Evolutionary conservation across 352 stramenopile species (phyloP), one percentile per base, ranked within the genome.

Genomic region (Globisporangium okanoganense): DNA sequence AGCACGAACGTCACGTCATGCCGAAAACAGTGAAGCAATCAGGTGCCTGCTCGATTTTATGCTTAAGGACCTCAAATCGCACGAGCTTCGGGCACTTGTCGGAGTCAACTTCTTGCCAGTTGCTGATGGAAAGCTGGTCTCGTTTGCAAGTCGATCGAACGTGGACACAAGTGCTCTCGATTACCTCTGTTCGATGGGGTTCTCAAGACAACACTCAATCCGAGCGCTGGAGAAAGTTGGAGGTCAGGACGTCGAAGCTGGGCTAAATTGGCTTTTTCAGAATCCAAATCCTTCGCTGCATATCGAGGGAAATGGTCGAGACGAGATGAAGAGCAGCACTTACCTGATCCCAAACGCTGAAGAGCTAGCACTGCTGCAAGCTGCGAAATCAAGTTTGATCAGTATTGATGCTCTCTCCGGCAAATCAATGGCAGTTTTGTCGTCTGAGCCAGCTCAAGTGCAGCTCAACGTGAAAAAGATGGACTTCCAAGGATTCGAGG

Each of bases 191-290:
- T 80, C 77, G 10, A 91, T 91, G 82, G 75, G 79, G 4, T 91
- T 91, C 64, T 76, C 77, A 10, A 65, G 76, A 22, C 62, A 79
- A 22, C 70, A 88, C 55, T 74, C 73, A 12, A 59, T 70, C 20
- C 61, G 62, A 52, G 82, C 76, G 18, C 61, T 91, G 35, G 44
- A 62, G 53, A 61, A 65, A 10, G 64, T 72, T 20, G 79, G 75
- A 14, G 52, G 48, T 27, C 35, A 74, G 43, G 67, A 70, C 41
- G 63, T 87, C n/a, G 76, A 89, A 68, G 66, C 55, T 22, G 80
- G 77, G 13, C 61, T 91, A 5, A 86, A 88, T 59, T 91, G 79
- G 79, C 55, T 91, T 33, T 69, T 91, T 53, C 69, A 83, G 33
- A 77, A 86, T 70, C 72, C 76, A 24, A 73, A 80, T 58, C 67